A percentile compares a stretch with the other conserved stretches of the same genome.
Conservation (phyloP, 169 alveolate species). For the Cystoisospora suis region DNA sequence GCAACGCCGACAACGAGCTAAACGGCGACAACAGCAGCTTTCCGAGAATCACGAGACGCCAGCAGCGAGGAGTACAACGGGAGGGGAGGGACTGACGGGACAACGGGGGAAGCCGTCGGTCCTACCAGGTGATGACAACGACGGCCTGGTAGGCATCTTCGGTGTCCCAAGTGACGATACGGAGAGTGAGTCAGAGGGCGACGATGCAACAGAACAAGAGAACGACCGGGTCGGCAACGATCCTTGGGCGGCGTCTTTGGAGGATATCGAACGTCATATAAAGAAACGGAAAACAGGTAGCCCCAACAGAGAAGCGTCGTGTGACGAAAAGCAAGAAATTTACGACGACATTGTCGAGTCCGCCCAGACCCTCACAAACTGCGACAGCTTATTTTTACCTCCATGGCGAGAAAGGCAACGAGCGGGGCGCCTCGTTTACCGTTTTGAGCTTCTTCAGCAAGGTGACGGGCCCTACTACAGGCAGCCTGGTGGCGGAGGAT, state of each 20-base stretch:
- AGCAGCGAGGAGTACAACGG: not conserved
- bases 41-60: not conserved
- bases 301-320: no score
- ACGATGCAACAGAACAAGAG: not conserved
- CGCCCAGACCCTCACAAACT: no score
- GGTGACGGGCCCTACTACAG: no score
- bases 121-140: not conserved
- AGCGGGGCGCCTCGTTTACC: not conserved
- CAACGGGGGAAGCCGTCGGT: no score
- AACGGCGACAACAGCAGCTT: not conserved
- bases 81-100: no score
- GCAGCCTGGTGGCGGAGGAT: no score
- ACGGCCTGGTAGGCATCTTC: not conserved
- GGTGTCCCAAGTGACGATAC: constrained; percentile 1
- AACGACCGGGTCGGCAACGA: not conserved
- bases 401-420: not conserved
- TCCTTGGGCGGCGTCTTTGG: constrained; percentile 9
- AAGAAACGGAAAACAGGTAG: constrained; percentile 14
- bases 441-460: not conserved
- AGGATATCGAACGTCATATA: constrained; percentile 4
- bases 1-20: constrained; percentile 16
- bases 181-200: constrained; percentile 6
- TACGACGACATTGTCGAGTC: no score
- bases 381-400: constrained; percentile 7
- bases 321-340: no score